Base-by-base conservation (phyloP, 306 rosid species). In the Vigna hirtella region DNA sequence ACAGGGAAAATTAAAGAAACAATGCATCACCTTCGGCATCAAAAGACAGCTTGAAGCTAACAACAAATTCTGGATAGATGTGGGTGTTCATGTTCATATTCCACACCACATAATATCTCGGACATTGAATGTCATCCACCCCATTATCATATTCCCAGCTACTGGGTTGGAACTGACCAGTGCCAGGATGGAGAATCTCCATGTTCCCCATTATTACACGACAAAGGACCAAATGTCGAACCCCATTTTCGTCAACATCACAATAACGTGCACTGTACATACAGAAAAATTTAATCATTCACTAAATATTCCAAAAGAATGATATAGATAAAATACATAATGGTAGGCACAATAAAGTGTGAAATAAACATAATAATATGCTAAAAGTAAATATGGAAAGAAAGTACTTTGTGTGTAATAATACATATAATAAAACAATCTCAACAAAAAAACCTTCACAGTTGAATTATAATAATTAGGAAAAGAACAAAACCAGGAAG, bases 211-310 rank as follows among this genome's bases (percentile, higher is more conserved):
- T 62, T 85, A 94, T 89, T 73, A 91, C 94, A 51, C 91, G 96
- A 71, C 98, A 94, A 26, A 90, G 82, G 22, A 90, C 82, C 89
- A 94, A 48, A 88, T 90, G 79, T 14, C 63, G 93, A 79, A 80
- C 85, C 72, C 87, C 91, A 20, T 91, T 89, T 87, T 91, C 96
- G 86, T 91, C 98, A 91, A 84, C 82, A 89, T 94, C 97, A 86
- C 88, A 90, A 73, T 73, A 71, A 77, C 58, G 84, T 77, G 88
- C 97, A 85, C 97, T 90, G 96, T 68, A 78, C 77, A 59, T 83
- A 82, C 85, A 67, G 30, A 80, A 87, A 88, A 76, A 65, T 80
- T 78, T 43, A 88, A 75, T 79, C 47, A 79, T 79, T 74, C 69
- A 79, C 78, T 51, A 74, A 79, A 42, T 8, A 42, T 42, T 42